A percentile compares a stretch with the other conserved stretches of the same genome.
Evolutionary conservation across 2,329 filamentous ascomycete species (phyloP).

Genomic region (Aureobasidium sp.): DNA sequence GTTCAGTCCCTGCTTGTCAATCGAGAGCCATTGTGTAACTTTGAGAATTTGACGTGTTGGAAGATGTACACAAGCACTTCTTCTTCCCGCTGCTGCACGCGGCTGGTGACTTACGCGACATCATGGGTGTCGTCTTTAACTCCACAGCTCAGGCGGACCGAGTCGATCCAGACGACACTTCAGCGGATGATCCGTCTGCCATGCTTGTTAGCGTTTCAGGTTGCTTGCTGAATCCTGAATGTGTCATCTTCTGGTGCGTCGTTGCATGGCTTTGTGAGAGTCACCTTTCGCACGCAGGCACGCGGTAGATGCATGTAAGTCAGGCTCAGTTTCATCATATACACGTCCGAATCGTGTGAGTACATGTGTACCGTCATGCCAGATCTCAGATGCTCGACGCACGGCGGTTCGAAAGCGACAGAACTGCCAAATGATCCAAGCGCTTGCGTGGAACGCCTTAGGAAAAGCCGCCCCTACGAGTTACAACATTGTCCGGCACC

Average conservation of each 20-base stretch:
- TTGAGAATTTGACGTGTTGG: constrained; percentile 1
- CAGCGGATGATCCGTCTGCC: constrained; percentile 6
- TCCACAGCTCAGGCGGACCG: constrained; percentile 10
- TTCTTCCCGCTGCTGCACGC: background rate
- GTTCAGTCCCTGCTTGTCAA: background rate
- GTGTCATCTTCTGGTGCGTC: constrained; percentile 3
- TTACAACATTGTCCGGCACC: constrained; percentile 6
- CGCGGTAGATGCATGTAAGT: constrained; percentile 1
- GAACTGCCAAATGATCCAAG: constrained; percentile 5
- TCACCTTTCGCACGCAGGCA: constrained; percentile 7
- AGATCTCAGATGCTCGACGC: constrained; percentile 8
- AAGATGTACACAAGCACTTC: constrained; percentile 1
- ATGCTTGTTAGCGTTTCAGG: constrained; percentile 8
- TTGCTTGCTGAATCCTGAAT: constrained; percentile 6
- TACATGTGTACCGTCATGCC: constrained; percentile 7
- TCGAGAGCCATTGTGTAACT: background rate
- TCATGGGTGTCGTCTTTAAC: background rate
- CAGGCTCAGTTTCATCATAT: background rate
- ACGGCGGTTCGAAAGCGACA: background rate
- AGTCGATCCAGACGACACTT: constrained; percentile 3
- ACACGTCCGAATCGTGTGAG: background rate
- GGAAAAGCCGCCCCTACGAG: background rate
- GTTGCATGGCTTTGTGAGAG: background rate
- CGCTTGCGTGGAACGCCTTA: constrained; percentile 10
- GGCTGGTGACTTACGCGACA: background rate